Evolutionary conservation across 176 grass and related monocot species (phyloP).

Genomic region (Phyllostachys edulis): DNA sequence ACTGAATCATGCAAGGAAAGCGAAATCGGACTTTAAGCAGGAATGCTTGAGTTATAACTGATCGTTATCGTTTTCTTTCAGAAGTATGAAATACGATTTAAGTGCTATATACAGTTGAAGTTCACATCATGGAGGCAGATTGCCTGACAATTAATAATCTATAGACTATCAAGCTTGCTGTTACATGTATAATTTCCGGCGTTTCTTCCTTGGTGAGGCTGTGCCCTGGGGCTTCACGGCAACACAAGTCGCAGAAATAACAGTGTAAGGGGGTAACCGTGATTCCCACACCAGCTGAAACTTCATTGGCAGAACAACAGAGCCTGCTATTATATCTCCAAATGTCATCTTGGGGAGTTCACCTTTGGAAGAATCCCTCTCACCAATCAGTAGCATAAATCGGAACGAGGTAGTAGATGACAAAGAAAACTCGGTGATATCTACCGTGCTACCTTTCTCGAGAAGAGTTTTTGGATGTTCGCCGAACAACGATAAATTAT

Average conservation of each 20-base stretch:
- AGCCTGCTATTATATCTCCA: constrained; percentile 39
- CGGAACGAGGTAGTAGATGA: background rate
- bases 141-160: too few species aligned
- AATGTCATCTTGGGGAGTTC: constrained; percentile 25
- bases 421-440: constrained; percentile 8
- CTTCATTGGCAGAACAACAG: background rate
- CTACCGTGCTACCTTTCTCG: constrained; percentile 3
- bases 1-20: too few species aligned
- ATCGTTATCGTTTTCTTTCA: too few species aligned
- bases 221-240: background rate
- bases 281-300: constrained; percentile 41
- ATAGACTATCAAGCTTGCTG: too few species aligned
- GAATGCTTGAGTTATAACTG: too few species aligned
- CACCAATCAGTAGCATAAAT: constrained; percentile 1
- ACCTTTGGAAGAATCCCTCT: background rate
- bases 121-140: too few species aligned
- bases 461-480: constrained; percentile 18
- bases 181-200: background rate
- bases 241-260: constrained; percentile 27
- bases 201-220: background rate
- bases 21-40: too few species aligned
- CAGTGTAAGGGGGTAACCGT: constrained; percentile 37
- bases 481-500: background rate
- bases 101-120: too few species aligned
- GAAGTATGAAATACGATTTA: too few species aligned